Percentiles rank a stretch among this genome's conserved stretches.
Conservation (phyloP, 2,329 filamentous ascomycete species). For the Xylaria sp. region DNA sequence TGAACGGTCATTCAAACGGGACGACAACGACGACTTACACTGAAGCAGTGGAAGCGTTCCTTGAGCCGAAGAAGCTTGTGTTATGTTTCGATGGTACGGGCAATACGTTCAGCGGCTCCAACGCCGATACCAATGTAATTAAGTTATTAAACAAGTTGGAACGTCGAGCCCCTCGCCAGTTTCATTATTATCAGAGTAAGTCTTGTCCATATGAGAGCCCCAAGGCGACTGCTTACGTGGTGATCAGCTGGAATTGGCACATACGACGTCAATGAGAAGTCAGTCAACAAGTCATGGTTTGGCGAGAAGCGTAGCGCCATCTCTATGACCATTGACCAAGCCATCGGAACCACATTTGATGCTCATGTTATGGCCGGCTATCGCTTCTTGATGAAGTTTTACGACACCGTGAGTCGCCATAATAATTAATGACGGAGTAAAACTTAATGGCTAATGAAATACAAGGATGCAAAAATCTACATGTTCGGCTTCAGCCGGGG, state of each 20-base stretch:
- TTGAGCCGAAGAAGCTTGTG: constrained; percentile 45
- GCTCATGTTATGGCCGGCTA: constrained; percentile 59
- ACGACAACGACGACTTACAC: background rate
- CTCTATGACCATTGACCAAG: constrained; percentile 50
- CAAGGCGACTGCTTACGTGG: background rate
- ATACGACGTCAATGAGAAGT: constrained; percentile 51
- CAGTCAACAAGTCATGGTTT: constrained; percentile 47
- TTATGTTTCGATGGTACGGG: constrained; percentile 58
- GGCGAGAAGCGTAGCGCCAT: constrained; percentile 45
- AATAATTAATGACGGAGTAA: background rate
- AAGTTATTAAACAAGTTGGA: constrained; percentile 56
- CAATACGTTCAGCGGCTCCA: constrained; percentile 52
- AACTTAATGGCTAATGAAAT: background rate
- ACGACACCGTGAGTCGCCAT: constrained; percentile 43
- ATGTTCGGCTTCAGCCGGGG: constrained; percentile 61
- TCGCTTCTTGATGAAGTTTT: constrained; percentile 60
- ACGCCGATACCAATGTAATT: constrained; percentile 59
- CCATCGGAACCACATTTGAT: constrained; percentile 54
- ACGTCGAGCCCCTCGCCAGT: constrained; percentile 49
- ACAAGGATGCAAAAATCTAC: constrained; percentile 55
- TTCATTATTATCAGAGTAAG: constrained; percentile 57
- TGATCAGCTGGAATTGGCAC: constrained; percentile 54
- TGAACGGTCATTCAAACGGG: constrained; percentile 9
- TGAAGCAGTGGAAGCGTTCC: background rate
- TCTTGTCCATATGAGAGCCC: background rate